Evolutionary conservation across 139 green algal genomes (phyloP).

Genomic region (Nannochloris sp.): DNA sequence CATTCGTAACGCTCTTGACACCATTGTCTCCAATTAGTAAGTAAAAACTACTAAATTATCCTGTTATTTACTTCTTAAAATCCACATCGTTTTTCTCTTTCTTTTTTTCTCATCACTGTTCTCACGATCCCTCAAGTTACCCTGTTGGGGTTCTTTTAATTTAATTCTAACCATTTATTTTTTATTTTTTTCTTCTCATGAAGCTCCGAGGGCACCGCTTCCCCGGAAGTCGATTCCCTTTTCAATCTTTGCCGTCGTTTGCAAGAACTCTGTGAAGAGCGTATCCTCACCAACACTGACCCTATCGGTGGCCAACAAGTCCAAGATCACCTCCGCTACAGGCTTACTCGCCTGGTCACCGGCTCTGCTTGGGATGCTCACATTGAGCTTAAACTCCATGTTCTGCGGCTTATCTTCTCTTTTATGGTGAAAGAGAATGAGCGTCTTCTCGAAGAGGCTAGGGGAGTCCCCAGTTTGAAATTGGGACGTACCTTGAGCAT

Average conservation of each 20-base stretch:
- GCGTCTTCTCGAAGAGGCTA: neutral
- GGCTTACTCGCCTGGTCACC: constrained; percentile 21
- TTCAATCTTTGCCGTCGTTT: constrained; percentile 10
- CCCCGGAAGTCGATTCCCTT: constrained; percentile 6
- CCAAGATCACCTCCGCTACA: constrained; percentile 17
- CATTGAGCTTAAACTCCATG: constrained; percentile 9
- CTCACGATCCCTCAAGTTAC: too few relatives aligned
- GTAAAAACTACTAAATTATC: too few relatives aligned
- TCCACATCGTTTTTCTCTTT: neutral
- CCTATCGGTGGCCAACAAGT: neutral
- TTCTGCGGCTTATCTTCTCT: constrained; percentile 13
- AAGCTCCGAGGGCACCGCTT: neutral
- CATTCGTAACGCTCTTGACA: constrained; percentile 16
- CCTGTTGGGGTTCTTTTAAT: too few relatives aligned
- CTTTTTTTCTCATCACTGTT: neutral
- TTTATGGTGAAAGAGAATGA: constrained; percentile 19
- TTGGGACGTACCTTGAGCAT: neutral
- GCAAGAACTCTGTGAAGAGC: constrained; percentile 11
- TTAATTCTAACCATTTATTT: neutral
- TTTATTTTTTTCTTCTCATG: neutral
- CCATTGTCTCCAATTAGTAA: neutral
- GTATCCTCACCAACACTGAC: neutral
- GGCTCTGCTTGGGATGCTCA: constrained; percentile 8
- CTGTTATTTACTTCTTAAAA: too few relatives aligned
- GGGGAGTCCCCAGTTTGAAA: neutral